Conservation (phyloP, 305 asterid species). For the Nicotiana rustica region DNA sequence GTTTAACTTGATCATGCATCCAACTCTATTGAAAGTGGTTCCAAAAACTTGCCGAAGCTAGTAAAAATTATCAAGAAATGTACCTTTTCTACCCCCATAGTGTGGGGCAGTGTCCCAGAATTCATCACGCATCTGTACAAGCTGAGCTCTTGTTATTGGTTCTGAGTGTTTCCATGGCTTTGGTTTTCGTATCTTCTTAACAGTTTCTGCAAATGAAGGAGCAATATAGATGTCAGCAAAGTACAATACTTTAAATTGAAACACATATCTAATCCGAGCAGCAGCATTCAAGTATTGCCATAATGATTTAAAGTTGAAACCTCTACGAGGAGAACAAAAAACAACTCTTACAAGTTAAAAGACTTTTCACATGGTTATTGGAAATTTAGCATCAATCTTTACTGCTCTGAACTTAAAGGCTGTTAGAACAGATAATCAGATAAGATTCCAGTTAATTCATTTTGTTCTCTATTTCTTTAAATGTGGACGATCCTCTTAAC, state of each 20-base stretch:
- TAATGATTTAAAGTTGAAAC: conserved; percentile 6
- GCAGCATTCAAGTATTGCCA: conserved; percentile 13
- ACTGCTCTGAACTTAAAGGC: conserved; percentile 13
- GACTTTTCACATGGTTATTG: background rate
- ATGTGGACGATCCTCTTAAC: background rate
- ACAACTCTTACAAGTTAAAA: background rate
- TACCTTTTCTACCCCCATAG: conserved; percentile 88
- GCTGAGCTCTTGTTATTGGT: conserved; percentile 79
- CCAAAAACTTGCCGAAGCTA: conserved; percentile 16
- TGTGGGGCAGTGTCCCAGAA: conserved; percentile 98
- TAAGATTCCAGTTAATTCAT: background rate
- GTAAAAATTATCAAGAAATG: background rate
- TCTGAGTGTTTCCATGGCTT: conserved; percentile 91
- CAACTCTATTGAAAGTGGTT: background rate
- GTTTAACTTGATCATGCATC: conserved; percentile 5
- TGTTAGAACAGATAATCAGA: background rate
- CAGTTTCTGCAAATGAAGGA: conserved; percentile 48
- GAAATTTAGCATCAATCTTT: conserved; percentile 10
- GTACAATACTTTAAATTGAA: background rate
- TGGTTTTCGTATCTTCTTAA: conserved; percentile 71
- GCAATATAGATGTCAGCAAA: background rate
- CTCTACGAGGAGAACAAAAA: conserved; percentile 17
- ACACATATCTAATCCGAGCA: background rate
- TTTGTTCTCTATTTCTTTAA: conserved; percentile 12
- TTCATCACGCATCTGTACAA: conserved; percentile 80